A percentile compares a stretch with the other conserved stretches of the same genome.
phyloP scores from a whole-genome alignment of 2,329 filamentous ascomycete genomes.

The Zymoseptoria brevis region DNA sequence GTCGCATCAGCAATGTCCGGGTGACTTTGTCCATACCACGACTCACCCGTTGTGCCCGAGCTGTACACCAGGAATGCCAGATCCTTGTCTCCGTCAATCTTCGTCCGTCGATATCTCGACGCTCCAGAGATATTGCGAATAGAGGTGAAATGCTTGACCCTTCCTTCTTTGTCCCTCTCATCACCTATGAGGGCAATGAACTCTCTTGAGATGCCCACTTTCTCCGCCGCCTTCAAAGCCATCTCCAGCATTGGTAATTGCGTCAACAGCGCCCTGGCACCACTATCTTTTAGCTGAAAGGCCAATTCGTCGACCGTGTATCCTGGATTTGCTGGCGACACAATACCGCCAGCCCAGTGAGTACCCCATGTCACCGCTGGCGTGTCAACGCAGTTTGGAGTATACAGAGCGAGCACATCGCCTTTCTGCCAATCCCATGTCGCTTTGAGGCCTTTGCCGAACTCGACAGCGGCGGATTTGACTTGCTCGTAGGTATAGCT shows the following conservation, averaged over 20 bases:
- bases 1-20: slow-evolving; percentile 39
- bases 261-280: slow-evolving; percentile 66
- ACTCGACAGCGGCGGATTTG: slow-evolving; percentile 58
- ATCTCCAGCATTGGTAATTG: slow-evolving; percentile 58
- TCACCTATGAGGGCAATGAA: slow-evolving; percentile 72
- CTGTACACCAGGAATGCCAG: slow-evolving; percentile 80
- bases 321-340: slow-evolving; percentile 79
- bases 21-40: not conserved
- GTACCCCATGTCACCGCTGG: slow-evolving; percentile 68
- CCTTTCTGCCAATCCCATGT: slow-evolving; percentile 71
- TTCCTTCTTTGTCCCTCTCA: slow-evolving; percentile 49
- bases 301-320: slow-evolving; percentile 78
- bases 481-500: slow-evolving; percentile 65
- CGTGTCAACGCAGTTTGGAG: slow-evolving; percentile 80
- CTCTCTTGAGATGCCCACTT: slow-evolving; percentile 62
- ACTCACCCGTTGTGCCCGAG: slow-evolving; percentile 71
- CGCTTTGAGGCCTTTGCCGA: slow-evolving; percentile 70
- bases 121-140: slow-evolving; percentile 57
- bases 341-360: slow-evolving; percentile 72
- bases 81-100: slow-evolving; percentile 61
- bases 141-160: slow-evolving; percentile 63
- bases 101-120: slow-evolving; percentile 51
- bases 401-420: slow-evolving; percentile 73
- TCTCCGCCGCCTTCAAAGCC: slow-evolving; percentile 59
- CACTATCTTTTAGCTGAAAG: slow-evolving; percentile 72